A percentile compares a stretch with the other conserved stretches of the same genome.
These are phyloP conservation scores for Yarrowia sp. DNA, from an alignment of 805 yeast species.

Conservation along the genomic window DNA sequence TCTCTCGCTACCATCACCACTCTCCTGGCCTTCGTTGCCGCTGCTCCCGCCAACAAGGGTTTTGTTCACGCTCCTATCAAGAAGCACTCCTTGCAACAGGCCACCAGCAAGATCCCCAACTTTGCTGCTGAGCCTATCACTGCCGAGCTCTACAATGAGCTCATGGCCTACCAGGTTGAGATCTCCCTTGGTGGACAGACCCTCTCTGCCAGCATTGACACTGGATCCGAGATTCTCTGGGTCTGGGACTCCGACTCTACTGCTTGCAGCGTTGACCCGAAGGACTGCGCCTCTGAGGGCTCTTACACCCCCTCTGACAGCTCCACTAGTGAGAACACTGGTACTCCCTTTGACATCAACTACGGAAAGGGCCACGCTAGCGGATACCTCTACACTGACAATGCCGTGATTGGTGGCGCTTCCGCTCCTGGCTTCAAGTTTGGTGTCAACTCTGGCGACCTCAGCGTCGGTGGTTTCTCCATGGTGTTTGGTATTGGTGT, in stretches of 20 bases:
- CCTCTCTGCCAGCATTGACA: background rate
- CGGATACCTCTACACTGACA: constrained; percentile 2
- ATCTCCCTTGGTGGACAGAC: constrained; percentile 12
- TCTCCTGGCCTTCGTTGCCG: constrained; percentile 19
- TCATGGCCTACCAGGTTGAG: constrained; percentile 2
- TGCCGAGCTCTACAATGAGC: constrained; percentile 9
- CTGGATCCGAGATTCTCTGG: constrained; percentile 20
- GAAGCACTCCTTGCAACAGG: background rate
- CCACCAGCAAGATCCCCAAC: constrained; percentile 10
- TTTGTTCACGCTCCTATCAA: constrained; percentile 16
- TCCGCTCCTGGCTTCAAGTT: constrained; percentile 10
- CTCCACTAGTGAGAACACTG: background rate
- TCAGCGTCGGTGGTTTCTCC: background rate
- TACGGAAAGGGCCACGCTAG: background rate
- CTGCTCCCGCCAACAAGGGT: constrained; percentile 1
- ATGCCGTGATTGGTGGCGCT: constrained; percentile 3
- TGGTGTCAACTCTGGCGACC: background rate
- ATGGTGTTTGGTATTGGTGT: constrained; percentile 18
- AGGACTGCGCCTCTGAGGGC: background rate
- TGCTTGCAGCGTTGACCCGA: background rate
- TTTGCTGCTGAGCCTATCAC: constrained; percentile 1
- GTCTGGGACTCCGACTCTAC: background rate
- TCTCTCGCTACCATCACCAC: constrained; percentile 19
- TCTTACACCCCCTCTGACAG: background rate
- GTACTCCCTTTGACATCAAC: background rate